phyloP scores from a whole-genome alignment of 2,329 filamentous ascomycete genomes.

The Phialophora chinensis region DNA sequence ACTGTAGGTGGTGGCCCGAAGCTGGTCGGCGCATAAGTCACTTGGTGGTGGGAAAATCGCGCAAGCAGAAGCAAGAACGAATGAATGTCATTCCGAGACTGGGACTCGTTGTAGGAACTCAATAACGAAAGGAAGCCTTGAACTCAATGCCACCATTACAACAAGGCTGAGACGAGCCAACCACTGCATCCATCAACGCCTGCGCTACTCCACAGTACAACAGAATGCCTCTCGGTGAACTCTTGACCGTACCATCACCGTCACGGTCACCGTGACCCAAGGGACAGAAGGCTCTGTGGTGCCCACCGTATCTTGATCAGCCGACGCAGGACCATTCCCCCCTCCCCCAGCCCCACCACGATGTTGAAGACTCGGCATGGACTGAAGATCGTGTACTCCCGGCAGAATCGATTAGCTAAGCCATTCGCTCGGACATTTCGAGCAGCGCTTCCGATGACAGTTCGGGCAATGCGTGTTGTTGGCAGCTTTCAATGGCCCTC shows the following conservation, averaged over 20 bases:
- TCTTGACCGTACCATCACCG: not conserved
- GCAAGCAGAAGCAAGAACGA: not conserved
- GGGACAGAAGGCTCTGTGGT: not conserved
- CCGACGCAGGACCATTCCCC: too few species aligned
- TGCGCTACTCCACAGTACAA: not conserved
- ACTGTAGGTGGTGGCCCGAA: too few species aligned
- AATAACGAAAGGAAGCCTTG: conserved; percentile 3
- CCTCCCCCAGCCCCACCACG: not conserved
- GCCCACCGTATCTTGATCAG: not conserved
- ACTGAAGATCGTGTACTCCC: not conserved
- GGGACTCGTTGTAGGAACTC: not conserved
- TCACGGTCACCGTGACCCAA: not conserved
- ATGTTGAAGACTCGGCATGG: not conserved
- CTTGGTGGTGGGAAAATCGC: too few species aligned
- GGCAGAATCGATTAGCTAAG: not conserved
- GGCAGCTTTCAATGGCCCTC: not conserved
- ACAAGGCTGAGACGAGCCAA: not conserved
- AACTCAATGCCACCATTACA: not conserved
- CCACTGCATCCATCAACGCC: not conserved
- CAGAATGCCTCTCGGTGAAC: not conserved
- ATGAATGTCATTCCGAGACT: not conserved
- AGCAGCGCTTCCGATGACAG: not conserved
- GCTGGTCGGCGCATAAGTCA: too few species aligned
- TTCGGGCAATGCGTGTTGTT: not conserved
- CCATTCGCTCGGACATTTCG: not conserved